Evolutionary conservation across 176 grass and related monocot species (phyloP).

Genomic region (Paspalum vaginatum): DNA sequence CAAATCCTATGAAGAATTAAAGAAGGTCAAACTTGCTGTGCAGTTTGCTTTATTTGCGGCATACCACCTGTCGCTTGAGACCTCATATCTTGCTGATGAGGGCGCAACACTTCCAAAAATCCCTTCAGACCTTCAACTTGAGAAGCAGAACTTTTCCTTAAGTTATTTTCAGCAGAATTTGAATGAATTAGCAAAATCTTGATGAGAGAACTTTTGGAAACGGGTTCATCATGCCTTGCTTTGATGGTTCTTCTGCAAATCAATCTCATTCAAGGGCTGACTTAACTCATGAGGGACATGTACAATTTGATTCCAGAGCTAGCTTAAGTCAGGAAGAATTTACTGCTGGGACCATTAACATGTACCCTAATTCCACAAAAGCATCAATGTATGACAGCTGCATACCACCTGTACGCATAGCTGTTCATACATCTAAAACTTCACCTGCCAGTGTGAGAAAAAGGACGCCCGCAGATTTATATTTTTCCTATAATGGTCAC

Average conservation of each 20-base stretch:
- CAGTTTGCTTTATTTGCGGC: slow-evolving; percentile 94
- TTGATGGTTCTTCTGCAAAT: slow-evolving; percentile 48
- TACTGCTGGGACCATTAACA: slow-evolving; percentile 24
- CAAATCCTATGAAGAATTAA: slow-evolving; percentile 76
- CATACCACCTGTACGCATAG: slow-evolving; percentile 31
- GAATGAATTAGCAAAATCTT: slow-evolving; percentile 35
- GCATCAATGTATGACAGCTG: slow-evolving; percentile 33
- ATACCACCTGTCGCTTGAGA: slow-evolving; percentile 90
- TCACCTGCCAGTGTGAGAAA: slow-evolving; percentile 29
- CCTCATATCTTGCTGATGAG: slow-evolving; percentile 93
- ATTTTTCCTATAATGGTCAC: slow-evolving; percentile 19
- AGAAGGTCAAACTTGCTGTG: slow-evolving; percentile 84
- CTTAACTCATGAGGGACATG: slow-evolving; percentile 36
- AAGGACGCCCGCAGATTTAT: neutral
- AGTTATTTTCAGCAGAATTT: slow-evolving; percentile 29
- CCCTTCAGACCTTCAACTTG: slow-evolving; percentile 38
- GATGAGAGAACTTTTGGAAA: slow-evolving; percentile 44
- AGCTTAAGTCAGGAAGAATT: slow-evolving; percentile 46
- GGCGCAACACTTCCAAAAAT: slow-evolving; percentile 81
- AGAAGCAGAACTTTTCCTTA: slow-evolving; percentile 44
- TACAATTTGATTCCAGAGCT: slow-evolving; percentile 25
- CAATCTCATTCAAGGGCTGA: slow-evolving; percentile 29
- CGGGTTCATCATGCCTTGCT: slow-evolving; percentile 34
- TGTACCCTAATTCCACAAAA: slow-evolving; percentile 25
- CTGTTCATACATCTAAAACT: slow-evolving; percentile 23